Base-by-base conservation (phyloP, 2,329 filamentous ascomycete genomes). In the Paracoccidioides lutzii region DNA sequence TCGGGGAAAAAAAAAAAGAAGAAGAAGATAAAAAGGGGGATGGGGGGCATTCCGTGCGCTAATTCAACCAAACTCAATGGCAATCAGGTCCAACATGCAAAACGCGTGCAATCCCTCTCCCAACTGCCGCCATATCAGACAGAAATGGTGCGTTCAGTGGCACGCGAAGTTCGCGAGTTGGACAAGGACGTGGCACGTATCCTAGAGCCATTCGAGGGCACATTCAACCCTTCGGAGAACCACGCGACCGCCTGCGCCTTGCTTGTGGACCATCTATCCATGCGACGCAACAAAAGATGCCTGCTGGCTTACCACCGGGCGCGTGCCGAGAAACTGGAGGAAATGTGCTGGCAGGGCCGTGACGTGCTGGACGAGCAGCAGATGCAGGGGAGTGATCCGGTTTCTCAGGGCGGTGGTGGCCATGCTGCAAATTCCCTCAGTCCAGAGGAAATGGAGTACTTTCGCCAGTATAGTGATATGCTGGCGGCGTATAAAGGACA, bases 401-500 rank as follows among this genome's bases (percentile, higher is more conserved):
- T 35, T 52, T 54, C 59, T 43, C 60, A 64, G 40, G 60, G 51
- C 52, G 51, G 56, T 52, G 42, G 56, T 53, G 38, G 55, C 83
- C 48, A 77, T 78, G 15, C 35, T 43, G 70, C 83, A 57, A 91
- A 85, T 74, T 91, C 87, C 65, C 75, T 97, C 57, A 95, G 90
- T 64, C 90, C 93, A 0, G 91, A 97, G 68, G 93, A 98, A 70
- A 90, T 96, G 70, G 93, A 97, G 64, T 98, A 96, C 66, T 87
- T 95, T 56, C 80, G 91, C 58, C 85, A 90, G 66, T 98, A 96
- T 67, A 85, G 86, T 61, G 90, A 98, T 65, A 76, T 98, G 61
- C 75, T 98, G 55, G 89, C 91, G n/a, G 88, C 90, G 1, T 96
- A 94, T 72, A 98, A 98, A 70, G 93, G 93, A 0, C 90, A 95